A percentile compares a stretch with the other conserved stretches of the same genome.
phyloP scores from a whole-genome alignment of 306 rosid genomes.

The Pyrus communis region DNA sequence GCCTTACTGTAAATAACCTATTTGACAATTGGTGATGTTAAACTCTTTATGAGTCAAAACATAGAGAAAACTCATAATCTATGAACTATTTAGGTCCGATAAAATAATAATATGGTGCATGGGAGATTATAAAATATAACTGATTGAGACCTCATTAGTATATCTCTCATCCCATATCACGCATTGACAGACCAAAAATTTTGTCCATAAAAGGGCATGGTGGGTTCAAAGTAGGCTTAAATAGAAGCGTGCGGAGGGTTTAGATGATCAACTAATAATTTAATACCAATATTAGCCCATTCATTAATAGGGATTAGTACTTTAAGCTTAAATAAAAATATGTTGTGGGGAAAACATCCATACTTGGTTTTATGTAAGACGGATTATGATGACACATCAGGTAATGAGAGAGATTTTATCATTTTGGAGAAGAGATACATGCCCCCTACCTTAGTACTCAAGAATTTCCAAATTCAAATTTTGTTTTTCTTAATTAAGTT shows the following conservation, averaged over 20 bases:
- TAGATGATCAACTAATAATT: no score
- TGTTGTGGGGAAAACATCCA: background rate
- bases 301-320: background rate
- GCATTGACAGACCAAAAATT: background rate
- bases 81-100: background rate
- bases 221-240: background rate
- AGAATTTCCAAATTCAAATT: background rate
- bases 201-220: background rate
- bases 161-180: no score
- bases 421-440: background rate
- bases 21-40: background rate
- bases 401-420: background rate
- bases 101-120: no score
- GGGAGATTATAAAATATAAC: no score
- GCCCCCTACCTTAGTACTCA: background rate
- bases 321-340: background rate
- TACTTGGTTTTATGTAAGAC: background rate
- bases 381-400: no score
- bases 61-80: background rate
- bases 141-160: no score
- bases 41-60: background rate
- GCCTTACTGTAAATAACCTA: background rate
- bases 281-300: no score
- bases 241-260: no score
- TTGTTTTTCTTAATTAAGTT: no score